Evolutionary conservation across 306 rosid species (phyloP).

Genomic region (Rosa rugosa): DNA sequence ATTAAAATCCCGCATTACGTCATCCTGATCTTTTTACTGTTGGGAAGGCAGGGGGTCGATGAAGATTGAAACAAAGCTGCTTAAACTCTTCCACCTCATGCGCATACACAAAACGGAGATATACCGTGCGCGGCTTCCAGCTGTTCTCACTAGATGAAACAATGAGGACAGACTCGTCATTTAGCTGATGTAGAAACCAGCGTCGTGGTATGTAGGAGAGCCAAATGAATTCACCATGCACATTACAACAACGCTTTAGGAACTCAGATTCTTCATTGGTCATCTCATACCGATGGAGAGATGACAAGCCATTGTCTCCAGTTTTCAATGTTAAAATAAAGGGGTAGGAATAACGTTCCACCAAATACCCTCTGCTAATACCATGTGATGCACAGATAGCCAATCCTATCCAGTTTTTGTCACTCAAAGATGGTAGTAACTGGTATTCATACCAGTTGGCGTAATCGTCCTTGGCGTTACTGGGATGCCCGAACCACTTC

Average conservation of each 20-base stretch:
- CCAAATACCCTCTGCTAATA: too few relatives aligned
- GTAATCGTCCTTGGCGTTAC: too few relatives aligned
- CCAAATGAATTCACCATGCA: neutral
- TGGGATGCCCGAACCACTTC: neutral
- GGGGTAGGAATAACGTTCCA: too few relatives aligned
- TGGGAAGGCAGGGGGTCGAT: neutral
- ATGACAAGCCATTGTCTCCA: neutral
- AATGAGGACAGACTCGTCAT: neutral
- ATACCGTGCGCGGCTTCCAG: too few relatives aligned
- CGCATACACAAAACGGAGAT: neutral
- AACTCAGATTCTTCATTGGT: neutral
- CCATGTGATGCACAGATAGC: neutral
- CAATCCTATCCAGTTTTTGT: neutral
- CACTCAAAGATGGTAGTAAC: neutral
- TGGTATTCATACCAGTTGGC: too few relatives aligned
- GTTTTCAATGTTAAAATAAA: too few relatives aligned
- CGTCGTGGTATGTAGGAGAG: constrained; percentile 14
- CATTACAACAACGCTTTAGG: neutral
- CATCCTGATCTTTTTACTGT: too few relatives aligned
- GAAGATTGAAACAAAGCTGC: neutral
- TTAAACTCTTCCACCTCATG: neutral
- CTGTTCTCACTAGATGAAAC: too few relatives aligned
- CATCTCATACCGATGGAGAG: neutral
- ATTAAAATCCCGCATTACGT: too few relatives aligned
- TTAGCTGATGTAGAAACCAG: neutral